Percentiles rank a stretch among this genome's conserved stretches.
phyloP scores from a whole-genome alignment of 1,139 yeast genomes.

The Debaryomyces psychrophilus region DNA sequence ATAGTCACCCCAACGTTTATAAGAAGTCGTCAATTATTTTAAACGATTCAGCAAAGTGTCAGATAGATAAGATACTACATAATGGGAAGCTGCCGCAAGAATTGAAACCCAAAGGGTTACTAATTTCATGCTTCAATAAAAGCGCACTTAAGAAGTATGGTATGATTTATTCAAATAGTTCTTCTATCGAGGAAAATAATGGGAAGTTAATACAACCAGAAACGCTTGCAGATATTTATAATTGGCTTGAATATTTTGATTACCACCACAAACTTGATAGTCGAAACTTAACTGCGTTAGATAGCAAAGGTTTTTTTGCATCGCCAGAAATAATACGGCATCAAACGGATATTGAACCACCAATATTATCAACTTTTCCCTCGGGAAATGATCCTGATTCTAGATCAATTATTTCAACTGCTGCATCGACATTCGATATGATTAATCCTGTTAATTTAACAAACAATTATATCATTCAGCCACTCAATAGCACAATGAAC shows the following conservation, averaged over 20 bases:
- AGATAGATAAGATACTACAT: conserved; percentile 23
- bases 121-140: conserved; percentile 32
- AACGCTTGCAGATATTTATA: conserved; percentile 31
- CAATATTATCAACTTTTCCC: background rate
- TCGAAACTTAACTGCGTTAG: conserved; percentile 20
- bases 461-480: conserved; percentile 43
- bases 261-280: conserved; percentile 33
- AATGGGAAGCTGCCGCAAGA: conserved; percentile 8
- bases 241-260: conserved; percentile 38
- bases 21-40: conserved; percentile 38
- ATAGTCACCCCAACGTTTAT: conserved; percentile 17
- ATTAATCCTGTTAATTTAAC: conserved; percentile 41
- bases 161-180: conserved; percentile 25
- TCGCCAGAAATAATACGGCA: conserved; percentile 15
- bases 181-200: conserved; percentile 12
- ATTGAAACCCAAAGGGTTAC: conserved; percentile 28
- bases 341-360: conserved; percentile 2
- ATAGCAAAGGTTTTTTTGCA: conserved; percentile 24
- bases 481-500: conserved; percentile 40
- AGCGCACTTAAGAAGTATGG: conserved; percentile 38
- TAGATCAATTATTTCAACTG: conserved; percentile 13
- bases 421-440: conserved; percentile 30
- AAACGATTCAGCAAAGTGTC: conserved; percentile 19
- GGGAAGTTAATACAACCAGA: conserved; percentile 16
- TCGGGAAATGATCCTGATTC: conserved; percentile 10